Percentiles rank a stretch among this genome's conserved stretches.
Conservation (phyloP, 1,139 yeast genomes). For the Hyphopichia buzzinii region DNA sequence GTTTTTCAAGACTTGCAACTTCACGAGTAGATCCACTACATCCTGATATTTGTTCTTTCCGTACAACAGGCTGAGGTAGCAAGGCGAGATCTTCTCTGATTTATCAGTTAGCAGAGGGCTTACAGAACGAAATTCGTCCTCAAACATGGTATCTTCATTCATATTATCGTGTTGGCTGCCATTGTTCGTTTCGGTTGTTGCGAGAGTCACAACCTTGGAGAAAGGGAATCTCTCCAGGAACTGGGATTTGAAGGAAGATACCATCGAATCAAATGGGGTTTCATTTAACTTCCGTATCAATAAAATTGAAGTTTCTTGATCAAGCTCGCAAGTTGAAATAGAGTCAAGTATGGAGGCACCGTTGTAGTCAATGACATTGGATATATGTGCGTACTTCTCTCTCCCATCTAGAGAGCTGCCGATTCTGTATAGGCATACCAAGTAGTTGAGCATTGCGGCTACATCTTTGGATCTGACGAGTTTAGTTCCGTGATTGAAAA, state of each 20-base stretch:
- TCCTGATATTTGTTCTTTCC: background rate
- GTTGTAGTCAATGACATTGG: constrained; percentile 11
- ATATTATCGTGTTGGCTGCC: background rate
- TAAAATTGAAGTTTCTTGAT: background rate
- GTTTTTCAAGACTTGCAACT: background rate
- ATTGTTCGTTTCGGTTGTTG: background rate
- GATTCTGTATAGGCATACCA: constrained; percentile 9
- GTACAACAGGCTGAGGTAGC: background rate
- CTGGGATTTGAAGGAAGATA: background rate
- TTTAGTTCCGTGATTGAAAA: constrained; percentile 4
- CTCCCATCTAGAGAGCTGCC: constrained; percentile 5
- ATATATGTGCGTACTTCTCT: constrained; percentile 6
- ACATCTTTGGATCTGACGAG: constrained; percentile 3
- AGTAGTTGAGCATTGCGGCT: constrained; percentile 11
- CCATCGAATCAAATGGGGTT: background rate
- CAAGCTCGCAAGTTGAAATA: constrained; percentile 4
- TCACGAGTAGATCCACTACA: background rate
- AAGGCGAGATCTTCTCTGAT: background rate
- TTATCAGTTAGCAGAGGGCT: constrained; percentile 1
- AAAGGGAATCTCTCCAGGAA: background rate
- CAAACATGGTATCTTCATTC: constrained; percentile 2
- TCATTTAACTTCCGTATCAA: background rate
- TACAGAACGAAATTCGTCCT: constrained; percentile 5
- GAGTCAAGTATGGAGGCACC: constrained; percentile 7
- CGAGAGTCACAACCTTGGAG: background rate